Evolutionary conservation across 1,284 basidiomycete genomes (phyloP), one percentile per base, ranked within the genome.

Genomic region (Cryptococcus sp.): DNA sequence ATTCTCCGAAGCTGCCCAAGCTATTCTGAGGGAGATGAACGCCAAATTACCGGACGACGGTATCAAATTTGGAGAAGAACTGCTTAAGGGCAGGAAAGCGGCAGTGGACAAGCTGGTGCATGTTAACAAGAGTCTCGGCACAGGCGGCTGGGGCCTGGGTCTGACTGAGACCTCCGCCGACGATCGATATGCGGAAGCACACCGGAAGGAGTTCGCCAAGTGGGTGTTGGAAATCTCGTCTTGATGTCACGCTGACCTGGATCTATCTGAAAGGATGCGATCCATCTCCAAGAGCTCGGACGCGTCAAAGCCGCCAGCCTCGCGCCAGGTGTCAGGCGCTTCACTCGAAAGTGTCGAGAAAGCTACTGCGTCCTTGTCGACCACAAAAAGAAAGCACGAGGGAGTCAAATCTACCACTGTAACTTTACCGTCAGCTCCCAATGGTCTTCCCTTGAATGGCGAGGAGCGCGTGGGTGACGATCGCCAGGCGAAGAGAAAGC

Each of bases 131-230:
- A 55, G 59, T 3, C 51, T 76, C 1, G 70, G 69, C 1, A 61
- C 64, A 35, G 69, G 70, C 0, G 73, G 72, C 4, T 75, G 67
- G 65, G 75, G 74, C 0, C 50, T 75, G 27, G 47, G 45, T 19
- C 46, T 54, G 15, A 35, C 61, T 2, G 48, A 35, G 8, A 41
- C 39, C 1, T 27, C 15, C 5, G 51, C 35, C 23, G 55, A 54
- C 22, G 74, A 78, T 58, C 61, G 76, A 20, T 78, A 65, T 52
- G 74, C 74, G 0, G 65, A 66, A 5, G 67, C 66, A 0, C 76
- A 78, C 56, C 60, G 71, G 42, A 65, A 65, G 49, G 72, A 75
- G 52, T 78, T 78, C 52, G 60, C 73, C n/a, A 74, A 72, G 71
- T 73, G 45, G 49, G 70, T 60, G 13, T 38, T 35, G 39, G 5